Conservation (phyloP, 192 early-diverging fungal genomes). For the Entrophospora sp. region DNA sequence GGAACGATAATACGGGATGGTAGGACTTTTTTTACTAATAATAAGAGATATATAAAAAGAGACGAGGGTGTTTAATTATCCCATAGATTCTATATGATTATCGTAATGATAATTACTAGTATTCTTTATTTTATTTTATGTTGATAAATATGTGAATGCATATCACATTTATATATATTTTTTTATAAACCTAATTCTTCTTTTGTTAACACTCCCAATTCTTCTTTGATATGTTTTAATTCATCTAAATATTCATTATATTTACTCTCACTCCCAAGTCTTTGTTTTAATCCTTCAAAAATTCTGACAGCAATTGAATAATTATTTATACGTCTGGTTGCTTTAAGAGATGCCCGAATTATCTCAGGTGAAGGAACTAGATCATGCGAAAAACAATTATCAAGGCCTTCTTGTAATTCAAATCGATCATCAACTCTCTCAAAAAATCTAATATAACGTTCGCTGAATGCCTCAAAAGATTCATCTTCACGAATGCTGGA, state of each 20-base stretch:
- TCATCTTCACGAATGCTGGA: constrained; percentile 61
- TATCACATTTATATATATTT: neutral
- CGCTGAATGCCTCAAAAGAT: constrained; percentile 68
- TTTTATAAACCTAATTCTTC: constrained; percentile 43
- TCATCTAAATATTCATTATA: constrained; percentile 86
- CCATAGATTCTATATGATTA: too few relatives aligned
- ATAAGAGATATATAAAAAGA: too few relatives aligned
- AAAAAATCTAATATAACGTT: constrained; percentile 76
- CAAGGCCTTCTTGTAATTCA: constrained; percentile 95
- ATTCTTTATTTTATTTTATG: too few relatives aligned
- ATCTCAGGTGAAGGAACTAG: constrained; percentile 87
- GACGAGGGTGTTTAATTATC: too few relatives aligned
- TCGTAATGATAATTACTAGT: too few relatives aligned
- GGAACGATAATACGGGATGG: too few relatives aligned
- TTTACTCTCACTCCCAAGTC: constrained; percentile 75
- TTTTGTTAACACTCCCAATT: constrained; percentile 85
- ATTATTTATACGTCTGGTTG: constrained; percentile 87
- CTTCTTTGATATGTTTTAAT: constrained; percentile 74
- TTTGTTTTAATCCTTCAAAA: constrained; percentile 89
- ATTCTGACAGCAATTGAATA: constrained; percentile 90
- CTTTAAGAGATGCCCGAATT: constrained; percentile 81
- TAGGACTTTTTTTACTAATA: too few relatives aligned
- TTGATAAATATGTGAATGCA: too few relatives aligned
- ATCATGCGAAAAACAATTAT: constrained; percentile 96
- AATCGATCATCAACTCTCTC: constrained; percentile 86